Percentiles rank a stretch among this genome's conserved stretches.
phyloP scores from a whole-genome alignment of 2,329 filamentous ascomycete genomes.

The Chaetothyriales sp. region DNA sequence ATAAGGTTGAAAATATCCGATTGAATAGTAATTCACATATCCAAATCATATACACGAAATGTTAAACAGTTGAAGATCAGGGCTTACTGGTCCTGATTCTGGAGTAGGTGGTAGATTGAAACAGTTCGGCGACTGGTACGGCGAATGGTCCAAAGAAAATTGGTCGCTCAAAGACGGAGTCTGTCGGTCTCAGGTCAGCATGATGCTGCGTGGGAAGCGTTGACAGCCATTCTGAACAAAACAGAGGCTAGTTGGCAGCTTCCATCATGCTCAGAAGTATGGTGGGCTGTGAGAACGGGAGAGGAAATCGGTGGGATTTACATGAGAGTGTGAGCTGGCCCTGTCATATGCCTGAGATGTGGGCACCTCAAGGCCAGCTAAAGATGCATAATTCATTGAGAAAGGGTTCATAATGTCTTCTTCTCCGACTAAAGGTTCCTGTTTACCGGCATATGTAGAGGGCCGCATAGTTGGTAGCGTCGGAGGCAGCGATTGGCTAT shows the following conservation, averaged over 20 bases:
- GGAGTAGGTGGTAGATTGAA: conserved; percentile 30
- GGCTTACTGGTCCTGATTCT: conserved; percentile 28
- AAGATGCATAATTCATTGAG: conserved; percentile 46
- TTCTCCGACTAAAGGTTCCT: conserved; percentile 38
- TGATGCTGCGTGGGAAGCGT: conserved; percentile 8
- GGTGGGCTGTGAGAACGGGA: conserved; percentile 13
- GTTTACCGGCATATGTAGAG: conserved; percentile 35
- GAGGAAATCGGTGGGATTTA: conserved; percentile 26
- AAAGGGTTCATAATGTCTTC: conserved; percentile 46
- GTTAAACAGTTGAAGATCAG: conserved; percentile 21
- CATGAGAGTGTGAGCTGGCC: conserved; percentile 30
- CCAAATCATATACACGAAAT: conserved; percentile 10
- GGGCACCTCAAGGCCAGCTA: conserved; percentile 42
- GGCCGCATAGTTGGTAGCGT: conserved; percentile 32
- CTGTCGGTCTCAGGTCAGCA: conserved; percentile 19
- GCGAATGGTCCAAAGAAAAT: conserved; percentile 28
- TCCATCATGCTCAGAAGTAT: conserved; percentile 8
- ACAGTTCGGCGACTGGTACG: conserved; percentile 29
- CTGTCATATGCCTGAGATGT: conserved; percentile 26
- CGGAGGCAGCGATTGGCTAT: conserved; percentile 28
- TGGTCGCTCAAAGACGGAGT: conserved; percentile 27
- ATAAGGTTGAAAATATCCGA: neutral
- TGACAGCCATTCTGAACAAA: neutral
- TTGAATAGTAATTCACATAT: neutral
- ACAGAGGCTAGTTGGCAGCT: neutral